Evolutionary conservation across 257 asterid genomes (phyloP), one percentile per base, ranked within the genome.

Genomic region (Fraxinus cuspidata): DNA sequence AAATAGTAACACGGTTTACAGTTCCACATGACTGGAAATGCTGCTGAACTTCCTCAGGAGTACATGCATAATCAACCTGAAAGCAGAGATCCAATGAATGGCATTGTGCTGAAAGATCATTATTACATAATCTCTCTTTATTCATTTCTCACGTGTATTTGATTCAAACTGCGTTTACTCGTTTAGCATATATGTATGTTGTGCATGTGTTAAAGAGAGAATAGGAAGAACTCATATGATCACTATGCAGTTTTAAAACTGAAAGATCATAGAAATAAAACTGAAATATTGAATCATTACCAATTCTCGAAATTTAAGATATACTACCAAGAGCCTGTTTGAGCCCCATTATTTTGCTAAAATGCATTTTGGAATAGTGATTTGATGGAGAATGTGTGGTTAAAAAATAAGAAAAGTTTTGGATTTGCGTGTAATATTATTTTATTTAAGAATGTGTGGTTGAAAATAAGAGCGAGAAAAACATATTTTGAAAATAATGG

Each of bases 31-130:
- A 58, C 82, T 94, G 97, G 84, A 94, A 94, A 82, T 94, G 98
- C 86, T 94, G 98, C 86, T 94, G 98, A 77, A 94, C 98, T 85
- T 94, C 98, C 88, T 94, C 97, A 0, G 98, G 98, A 9, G 98
- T 94, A 85, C 98, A 94, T 37, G 98, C 96, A 86, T 94, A 92
- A 78, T 94, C 99, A 84, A 94, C 97, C 99, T 94, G 85, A 21
- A 70, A 77, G 10, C 73, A 0, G 79, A 72, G 38, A 83, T 74
- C 72, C 47, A 60, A 70, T 58, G 49, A 81, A 42, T 53, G 15
- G 75, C 37, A 16, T 70, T 42, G 44, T 29, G 64, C 78, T 75
- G 23, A 25, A 49, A 34, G 66, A 74, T 8, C 5, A 77, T 72
- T 58, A 38, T 44, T 72, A 49, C 3, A 42, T 25, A 42, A 63